Base-by-base conservation (phyloP, 2,329 filamentous ascomycete species). In the Botryotinia calthae region DNA sequence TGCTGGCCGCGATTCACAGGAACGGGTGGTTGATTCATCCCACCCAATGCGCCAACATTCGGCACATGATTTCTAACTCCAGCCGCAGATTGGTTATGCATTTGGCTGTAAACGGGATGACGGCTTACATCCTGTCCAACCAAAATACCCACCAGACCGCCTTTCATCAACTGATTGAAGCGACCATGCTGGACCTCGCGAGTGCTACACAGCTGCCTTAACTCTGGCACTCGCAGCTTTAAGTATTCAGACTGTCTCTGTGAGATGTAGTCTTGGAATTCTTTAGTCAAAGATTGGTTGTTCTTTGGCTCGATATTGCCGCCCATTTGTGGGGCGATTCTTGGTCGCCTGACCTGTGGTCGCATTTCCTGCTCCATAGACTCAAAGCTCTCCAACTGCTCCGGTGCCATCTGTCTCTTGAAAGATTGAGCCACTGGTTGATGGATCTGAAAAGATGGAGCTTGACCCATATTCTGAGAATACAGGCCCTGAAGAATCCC, bases 341-440 rank as follows among this genome's bases (percentile, higher is more conserved):
- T 37, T 4, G 22, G 22, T 12, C 63, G 44, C 46, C 51, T 66
- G 8, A 4, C 34, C 1, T 20, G 5, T 14, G 16, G 64, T 20
- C 1, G 8, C 25, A 10, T 31, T 22, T 22, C 34, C 0, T n/a
- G 34, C 9, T 0, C 31, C 5, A 1, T 9, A 8, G 5, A 25
- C 1, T 16, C 25, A 20, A 37, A 16, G 1, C 22, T 0, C 25
- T 31, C 48, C 14, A 0, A 16, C 25, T 40, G 34, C 34, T 40
- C 59, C 5, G 25, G 10, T 0, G 4, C 34, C 14, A 62, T n/a
- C 22, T 25, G 18, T 40, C 34, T 62, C 7, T 56, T 56, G 14
- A 8, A 3, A 18, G n/a, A 28, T 14, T 18, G 51, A 1, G 51
- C 1, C 2, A 56, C 6, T 56, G 51, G n/a, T 2, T 28, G 51